A percentile compares a stretch with the other conserved stretches of the same genome.
phyloP scores from a whole-genome alignment of 305 asterid genomes.

The Nicotiana rustica region DNA sequence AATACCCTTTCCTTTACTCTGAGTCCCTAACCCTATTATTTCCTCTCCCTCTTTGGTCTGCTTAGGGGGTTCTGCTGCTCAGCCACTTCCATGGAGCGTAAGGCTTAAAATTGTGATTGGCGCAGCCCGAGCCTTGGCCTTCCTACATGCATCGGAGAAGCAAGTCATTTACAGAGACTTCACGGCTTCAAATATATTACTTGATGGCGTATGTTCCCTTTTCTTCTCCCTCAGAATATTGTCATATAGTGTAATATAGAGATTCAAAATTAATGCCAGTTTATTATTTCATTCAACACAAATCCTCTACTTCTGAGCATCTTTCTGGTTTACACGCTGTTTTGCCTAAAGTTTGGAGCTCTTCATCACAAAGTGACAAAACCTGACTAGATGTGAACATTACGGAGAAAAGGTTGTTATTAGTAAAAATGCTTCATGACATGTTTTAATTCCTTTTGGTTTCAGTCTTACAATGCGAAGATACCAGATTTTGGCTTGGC shows the following conservation, averaged over 20 bases:
- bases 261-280: conserved; percentile 22
- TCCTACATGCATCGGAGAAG: conserved; percentile 35
- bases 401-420: background rate
- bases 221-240: too few species aligned
- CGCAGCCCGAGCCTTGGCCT: conserved; percentile 77
- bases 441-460: conserved; percentile 25
- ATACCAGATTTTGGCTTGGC: conserved; percentile 82
- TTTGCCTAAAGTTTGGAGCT: background rate
- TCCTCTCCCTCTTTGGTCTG: conserved; percentile 11
- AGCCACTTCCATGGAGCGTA: conserved; percentile 78
- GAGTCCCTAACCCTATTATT: too few species aligned
- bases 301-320: background rate
- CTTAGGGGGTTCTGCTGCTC: conserved; percentile 80
- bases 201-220: too few species aligned
- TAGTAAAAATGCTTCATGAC: background rate
- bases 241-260: background rate
- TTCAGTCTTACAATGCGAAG: conserved; percentile 76
- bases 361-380: conserved; percentile 8
- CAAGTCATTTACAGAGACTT: too few species aligned
- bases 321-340: background rate
- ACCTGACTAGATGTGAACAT: background rate
- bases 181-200: too few species aligned
- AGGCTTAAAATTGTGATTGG: conserved; percentile 69
- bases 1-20: too few species aligned
- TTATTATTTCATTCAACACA: background rate